Evolutionary conservation across 768 basidiomycete species (phyloP).

Genomic region (Daedaleopsis sinensis): DNA sequence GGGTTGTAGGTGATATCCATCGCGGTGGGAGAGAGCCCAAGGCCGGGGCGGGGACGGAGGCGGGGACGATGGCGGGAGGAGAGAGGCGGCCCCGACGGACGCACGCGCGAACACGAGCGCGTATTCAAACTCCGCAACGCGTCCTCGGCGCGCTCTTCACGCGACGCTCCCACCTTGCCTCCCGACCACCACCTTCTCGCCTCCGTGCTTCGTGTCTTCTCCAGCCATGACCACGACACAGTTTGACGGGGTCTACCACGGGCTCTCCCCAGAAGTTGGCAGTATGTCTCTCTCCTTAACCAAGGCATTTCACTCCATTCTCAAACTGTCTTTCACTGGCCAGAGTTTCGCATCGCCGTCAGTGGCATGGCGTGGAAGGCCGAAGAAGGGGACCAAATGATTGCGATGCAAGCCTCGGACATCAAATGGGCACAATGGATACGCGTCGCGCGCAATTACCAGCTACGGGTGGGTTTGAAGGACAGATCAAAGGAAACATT

Average conservation of each 20-base stretch:
- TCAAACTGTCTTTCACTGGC: constrained; percentile 5
- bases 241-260: constrained; percentile 86
- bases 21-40: neutral
- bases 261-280: constrained; percentile 69
- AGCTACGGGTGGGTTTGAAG: constrained; percentile 82
- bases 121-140: constrained; percentile 32
- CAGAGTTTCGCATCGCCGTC: constrained; percentile 85
- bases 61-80: constrained; percentile 2
- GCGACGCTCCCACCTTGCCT: constrained; percentile 18
- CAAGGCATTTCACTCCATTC: neutral
- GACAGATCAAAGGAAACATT: constrained; percentile 82
- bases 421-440: constrained; percentile 93
- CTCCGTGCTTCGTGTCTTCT: constrained; percentile 18
- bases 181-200: constrained; percentile 20
- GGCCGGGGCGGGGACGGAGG: neutral
- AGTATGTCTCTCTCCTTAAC: constrained; percentile 58
- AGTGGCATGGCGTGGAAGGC: constrained; percentile 97
- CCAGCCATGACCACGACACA: constrained; percentile 65
- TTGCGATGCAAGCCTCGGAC: constrained; percentile 66
- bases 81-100: constrained; percentile 3
- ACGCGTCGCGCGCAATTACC: constrained; percentile 89
- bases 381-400: constrained; percentile 62
- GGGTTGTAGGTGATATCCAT: constrained; percentile 10
- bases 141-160: constrained; percentile 26
- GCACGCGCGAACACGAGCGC: constrained; percentile 24